phyloP scores from a whole-genome alignment of 2,329 filamentous ascomycete genomes.

The Ambrosiella cleistominuta region DNA sequence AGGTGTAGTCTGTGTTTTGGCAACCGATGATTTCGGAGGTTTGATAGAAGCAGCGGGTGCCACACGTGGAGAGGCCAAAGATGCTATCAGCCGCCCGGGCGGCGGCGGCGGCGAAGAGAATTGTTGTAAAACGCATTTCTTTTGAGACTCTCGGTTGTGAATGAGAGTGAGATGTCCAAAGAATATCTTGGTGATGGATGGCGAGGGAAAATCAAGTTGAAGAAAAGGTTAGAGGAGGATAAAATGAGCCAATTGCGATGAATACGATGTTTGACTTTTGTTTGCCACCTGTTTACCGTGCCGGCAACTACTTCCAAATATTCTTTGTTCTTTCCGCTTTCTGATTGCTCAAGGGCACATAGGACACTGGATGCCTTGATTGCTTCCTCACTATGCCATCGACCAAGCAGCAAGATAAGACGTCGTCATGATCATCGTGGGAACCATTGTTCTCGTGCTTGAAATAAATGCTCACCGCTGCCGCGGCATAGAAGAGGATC shows the following conservation, averaged over 20 bases:
- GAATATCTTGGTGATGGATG: not conserved
- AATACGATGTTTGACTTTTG: too few relatives aligned
- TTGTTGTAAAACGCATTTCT: not conserved
- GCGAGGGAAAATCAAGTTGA: too few relatives aligned
- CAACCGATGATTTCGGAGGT: slow-evolving; percentile 11
- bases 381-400: not conserved
- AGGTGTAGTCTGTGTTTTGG: slow-evolving; percentile 5
- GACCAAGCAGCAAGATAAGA: not conserved
- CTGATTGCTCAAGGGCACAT: not conserved
- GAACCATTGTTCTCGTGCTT: too few relatives aligned
- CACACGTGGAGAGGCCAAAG: slow-evolving; percentile 11
- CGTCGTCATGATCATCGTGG: too few relatives aligned
- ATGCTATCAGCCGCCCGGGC: not conserved
- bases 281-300: not conserved
- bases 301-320: not conserved
- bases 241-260: too few relatives aligned
- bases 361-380: not conserved
- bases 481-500: too few relatives aligned
- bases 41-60: slow-evolving; percentile 11
- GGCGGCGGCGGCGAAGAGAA: not conserved
- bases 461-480: too few relatives aligned
- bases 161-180: not conserved
- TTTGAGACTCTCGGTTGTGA: not conserved
- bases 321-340: not conserved
- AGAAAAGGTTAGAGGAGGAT: too few relatives aligned